Evolutionary conservation across 2,329 filamentous ascomycete species (phyloP), one percentile per base, ranked within the genome.

Genomic region (Ascochyta viciae-villosae): DNA sequence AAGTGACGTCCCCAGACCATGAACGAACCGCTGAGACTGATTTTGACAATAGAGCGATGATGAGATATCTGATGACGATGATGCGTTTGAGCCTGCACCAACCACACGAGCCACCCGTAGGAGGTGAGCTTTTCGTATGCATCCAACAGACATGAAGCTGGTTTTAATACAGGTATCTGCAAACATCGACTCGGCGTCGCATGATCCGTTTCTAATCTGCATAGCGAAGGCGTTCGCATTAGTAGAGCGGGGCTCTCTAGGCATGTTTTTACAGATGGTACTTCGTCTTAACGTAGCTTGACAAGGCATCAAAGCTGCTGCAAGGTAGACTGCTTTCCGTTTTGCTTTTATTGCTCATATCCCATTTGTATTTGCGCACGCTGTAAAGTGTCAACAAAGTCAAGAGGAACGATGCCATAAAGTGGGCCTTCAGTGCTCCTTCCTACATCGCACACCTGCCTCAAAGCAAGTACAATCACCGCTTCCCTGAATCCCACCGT

Each of bases 11-110:
- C n/a, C n/a, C 10, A 10, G 1, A 23, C 19, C 16, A 24, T 7
- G 5, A 16, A 19, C 16, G 1, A 43, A 41, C 15, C 26, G 16
- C 19, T 24, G n/a, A 8, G 42, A 34, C 61, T 66, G 19, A 67
- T 13, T n/a, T n/a, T 3, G 6, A 1, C 22, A 24, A n/a, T 38
- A 77, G 74, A 76, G 73, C 43, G 76, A 78, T 45, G 76, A 78
- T 50, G 76, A 77, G 50, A 77, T 78, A 16, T 75, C 73, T 6
- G 75, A 77, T 48, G 76, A 76, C 50, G 73, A 75, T 27, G 74
- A 77, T 53, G 76, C 74, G 16, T 78, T 78, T 47, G 76, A 78
- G 46, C 72, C 76, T 1, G 58, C 65, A 16, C 63, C 72, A 23
- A 63, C 64, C 31, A 49, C 70, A 22, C 59, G 72, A 16, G 51